Percentiles rank a stretch among this genome's conserved stretches.
Conservation (phyloP, 2,329 filamentous ascomycete species). For the Lachnellula cervina region DNA sequence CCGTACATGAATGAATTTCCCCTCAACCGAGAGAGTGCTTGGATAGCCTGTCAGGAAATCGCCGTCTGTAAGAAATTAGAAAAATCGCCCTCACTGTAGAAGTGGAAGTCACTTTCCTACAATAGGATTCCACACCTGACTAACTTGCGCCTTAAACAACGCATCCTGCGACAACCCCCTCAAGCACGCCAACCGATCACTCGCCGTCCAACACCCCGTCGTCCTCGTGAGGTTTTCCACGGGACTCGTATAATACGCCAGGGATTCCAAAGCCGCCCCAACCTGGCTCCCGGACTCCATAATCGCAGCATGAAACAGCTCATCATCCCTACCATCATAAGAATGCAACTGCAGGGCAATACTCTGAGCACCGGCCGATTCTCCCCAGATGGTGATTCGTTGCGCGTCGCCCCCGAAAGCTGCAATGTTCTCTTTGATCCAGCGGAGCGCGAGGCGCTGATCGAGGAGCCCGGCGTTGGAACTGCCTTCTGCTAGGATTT, state of each 20-base stretch:
- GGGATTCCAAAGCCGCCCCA: slow-evolving; percentile 19
- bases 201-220: slow-evolving; percentile 17
- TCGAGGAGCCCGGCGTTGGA: slow-evolving; percentile 65
- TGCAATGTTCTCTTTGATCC: slow-evolving; percentile 6
- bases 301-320: slow-evolving; percentile 50
- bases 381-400: slow-evolving; percentile 39
- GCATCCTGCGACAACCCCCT: slow-evolving; percentile 15
- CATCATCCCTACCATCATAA: slow-evolving; percentile 50
- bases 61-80: slow-evolving; percentile 33
- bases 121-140: slow-evolving; percentile 21
- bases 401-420: slow-evolving; percentile 39
- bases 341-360: slow-evolving; percentile 51
- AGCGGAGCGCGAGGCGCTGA: slow-evolving; percentile 47
- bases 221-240: slow-evolving; percentile 36
- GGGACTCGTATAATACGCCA: slow-evolving; percentile 32
- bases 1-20: slow-evolving; percentile 41
- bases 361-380: slow-evolving; percentile 47
- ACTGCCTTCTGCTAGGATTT: slow-evolving; percentile 44
- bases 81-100: slow-evolving; percentile 25
- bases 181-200: slow-evolving; percentile 20
- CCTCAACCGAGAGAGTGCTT: slow-evolving; percentile 39
- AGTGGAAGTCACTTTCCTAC: slow-evolving; percentile 3
- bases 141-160: slow-evolving; percentile 14
- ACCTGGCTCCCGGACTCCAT: slow-evolving; percentile 44
- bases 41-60: slow-evolving; percentile 44